Conservation (phyloP, 2,329 filamentous ascomycete genomes). For the Cladophialophora yegresii region DNA sequence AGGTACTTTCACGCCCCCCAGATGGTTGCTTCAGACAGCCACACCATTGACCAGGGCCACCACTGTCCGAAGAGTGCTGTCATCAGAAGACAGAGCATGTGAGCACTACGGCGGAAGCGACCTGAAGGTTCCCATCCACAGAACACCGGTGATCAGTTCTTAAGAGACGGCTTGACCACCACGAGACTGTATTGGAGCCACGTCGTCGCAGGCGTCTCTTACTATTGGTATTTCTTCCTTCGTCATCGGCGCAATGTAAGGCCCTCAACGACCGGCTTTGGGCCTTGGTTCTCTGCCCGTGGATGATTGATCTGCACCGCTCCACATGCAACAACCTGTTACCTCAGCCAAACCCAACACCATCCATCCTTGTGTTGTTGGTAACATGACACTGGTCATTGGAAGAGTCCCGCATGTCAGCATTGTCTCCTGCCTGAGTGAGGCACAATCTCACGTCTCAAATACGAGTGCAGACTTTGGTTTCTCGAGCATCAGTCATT, state of each 20-base stretch:
- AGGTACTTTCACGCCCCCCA: background rate
- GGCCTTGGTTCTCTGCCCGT: background rate
- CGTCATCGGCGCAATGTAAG: background rate
- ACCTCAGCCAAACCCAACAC: background rate
- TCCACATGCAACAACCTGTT: background rate
- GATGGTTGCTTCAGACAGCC: background rate
- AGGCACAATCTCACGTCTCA: constrained; percentile 1
- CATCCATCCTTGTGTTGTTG: background rate
- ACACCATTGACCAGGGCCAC: background rate
- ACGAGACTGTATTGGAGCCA: background rate
- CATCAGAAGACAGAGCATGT: background rate
- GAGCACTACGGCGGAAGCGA: background rate
- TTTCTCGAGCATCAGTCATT: background rate
- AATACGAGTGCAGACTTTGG: background rate
- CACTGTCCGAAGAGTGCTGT: background rate
- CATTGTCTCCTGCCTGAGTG: constrained; percentile 12
- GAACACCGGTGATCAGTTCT: background rate
- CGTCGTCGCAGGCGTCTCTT: background rate
- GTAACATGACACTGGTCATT: background rate
- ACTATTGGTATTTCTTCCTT: background rate
- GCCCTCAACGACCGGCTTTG: background rate
- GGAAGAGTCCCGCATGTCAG: background rate
- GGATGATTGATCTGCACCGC: background rate
- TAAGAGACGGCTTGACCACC: background rate
- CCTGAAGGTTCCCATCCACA: background rate